These are phyloP conservation scores for Camellia lanceoleosa DNA, from an alignment of 148 eudicot species.

Conservation along the genomic window DNA sequence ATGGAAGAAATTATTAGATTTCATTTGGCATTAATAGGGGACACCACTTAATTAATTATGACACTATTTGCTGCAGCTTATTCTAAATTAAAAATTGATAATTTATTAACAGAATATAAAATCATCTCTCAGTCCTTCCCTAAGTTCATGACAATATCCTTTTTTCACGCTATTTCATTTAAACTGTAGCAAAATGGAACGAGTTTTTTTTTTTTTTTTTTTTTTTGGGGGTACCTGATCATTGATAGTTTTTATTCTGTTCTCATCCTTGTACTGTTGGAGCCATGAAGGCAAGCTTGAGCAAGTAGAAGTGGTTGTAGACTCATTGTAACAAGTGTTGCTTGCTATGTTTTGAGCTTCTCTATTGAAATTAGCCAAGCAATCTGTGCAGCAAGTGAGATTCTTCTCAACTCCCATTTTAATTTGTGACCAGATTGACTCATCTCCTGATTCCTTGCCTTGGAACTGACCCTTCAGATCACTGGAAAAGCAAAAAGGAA, in stretches of 20 bases:
- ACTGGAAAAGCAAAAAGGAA: constrained; percentile 26
- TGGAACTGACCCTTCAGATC: constrained; percentile 28
- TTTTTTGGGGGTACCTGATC: constrained; percentile 37
- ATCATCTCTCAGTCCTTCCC: too few species aligned
- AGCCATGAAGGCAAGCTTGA: constrained; percentile 72
- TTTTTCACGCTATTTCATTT: too few species aligned
- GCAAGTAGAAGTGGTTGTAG: constrained; percentile 30
- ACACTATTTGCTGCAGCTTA: too few species aligned
- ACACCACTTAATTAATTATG: neutral
- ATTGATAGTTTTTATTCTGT: constrained; percentile 24
- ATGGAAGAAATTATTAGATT: neutral
- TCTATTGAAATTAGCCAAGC: constrained; percentile 37
- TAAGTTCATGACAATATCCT: too few species aligned
- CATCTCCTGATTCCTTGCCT: constrained; percentile 34
- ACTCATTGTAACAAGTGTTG: constrained; percentile 9
- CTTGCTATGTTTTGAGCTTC: constrained; percentile 29
- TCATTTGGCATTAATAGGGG: neutral
- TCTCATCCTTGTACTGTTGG: constrained; percentile 60
- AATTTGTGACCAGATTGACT: constrained; percentile 34
- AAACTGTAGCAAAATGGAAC: too few species aligned
- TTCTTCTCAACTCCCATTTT: constrained; percentile 35
- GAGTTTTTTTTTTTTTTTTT: neutral
- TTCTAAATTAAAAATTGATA: too few species aligned
- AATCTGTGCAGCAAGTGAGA: constrained; percentile 59
- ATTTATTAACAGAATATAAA: too few species aligned